These are phyloP conservation scores for Zoysia japonica DNA, from an alignment of 176 grass and related monocot species.

Conservation along the genomic window DNA sequence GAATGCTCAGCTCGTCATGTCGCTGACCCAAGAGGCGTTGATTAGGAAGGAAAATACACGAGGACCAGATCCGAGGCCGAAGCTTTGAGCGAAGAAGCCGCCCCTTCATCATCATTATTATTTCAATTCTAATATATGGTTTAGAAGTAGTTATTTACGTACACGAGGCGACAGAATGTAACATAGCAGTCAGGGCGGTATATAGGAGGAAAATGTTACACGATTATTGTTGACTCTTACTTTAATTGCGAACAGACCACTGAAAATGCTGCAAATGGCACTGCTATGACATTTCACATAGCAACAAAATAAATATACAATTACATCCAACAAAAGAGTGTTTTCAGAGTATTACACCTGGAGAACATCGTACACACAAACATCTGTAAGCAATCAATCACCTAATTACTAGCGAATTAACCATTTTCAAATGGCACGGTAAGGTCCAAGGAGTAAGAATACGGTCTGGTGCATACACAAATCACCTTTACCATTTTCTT, in stretches of 20 bases:
- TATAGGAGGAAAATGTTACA: background rate
- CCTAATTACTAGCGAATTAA: too few relatives aligned
- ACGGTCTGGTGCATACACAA: too few relatives aligned
- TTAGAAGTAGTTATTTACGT: background rate
- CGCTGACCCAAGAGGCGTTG: conserved; percentile 86
- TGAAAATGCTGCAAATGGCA: background rate
- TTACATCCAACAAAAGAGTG: background rate
- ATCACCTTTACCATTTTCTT: too few relatives aligned
- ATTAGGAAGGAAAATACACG: conserved; percentile 60
- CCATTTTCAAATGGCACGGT: too few relatives aligned
- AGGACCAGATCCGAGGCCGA: conserved; percentile 52
- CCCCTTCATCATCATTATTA: background rate
- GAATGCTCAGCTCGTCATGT: conserved; percentile 69
- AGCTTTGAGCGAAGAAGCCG: conserved; percentile 47
- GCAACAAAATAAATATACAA: conserved; percentile 7
- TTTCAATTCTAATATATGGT: background rate
- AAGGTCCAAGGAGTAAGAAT: too few relatives aligned
- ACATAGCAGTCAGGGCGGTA: background rate
- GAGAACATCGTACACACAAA: conserved; percentile 9
- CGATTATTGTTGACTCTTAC: background rate
- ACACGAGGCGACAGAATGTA: background rate
- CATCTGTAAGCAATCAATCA: background rate
- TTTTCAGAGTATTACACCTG: conserved; percentile 29
- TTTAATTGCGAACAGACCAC: background rate
- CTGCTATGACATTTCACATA: background rate